These are phyloP conservation scores for Lodderomyces jiufengensis DNA, from an alignment of 1,139 yeast species.

Conservation along the genomic window DNA sequence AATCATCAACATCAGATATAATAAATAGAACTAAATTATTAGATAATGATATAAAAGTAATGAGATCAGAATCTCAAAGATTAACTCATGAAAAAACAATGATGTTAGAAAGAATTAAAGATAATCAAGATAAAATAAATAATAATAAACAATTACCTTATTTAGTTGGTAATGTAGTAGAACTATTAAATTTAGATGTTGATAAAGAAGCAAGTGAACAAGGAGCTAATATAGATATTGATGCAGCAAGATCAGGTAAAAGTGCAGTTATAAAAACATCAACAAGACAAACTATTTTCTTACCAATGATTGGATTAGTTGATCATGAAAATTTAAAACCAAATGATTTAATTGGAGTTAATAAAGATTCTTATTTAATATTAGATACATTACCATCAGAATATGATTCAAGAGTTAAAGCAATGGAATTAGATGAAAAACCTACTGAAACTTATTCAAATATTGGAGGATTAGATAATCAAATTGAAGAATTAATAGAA, in stretches of 20 bases:
- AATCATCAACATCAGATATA: conserved; percentile 78
- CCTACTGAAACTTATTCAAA: conserved; percentile 97
- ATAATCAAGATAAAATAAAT: conserved; percentile 93
- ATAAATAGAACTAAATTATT: conserved; percentile 80
- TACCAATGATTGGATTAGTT: conserved; percentile 93
- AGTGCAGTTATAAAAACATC: conserved; percentile 97
- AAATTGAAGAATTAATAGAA: conserved; percentile 95
- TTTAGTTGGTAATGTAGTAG: conserved; percentile 96
- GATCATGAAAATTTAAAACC: conserved; percentile 88
- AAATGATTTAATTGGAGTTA: conserved; percentile 95
- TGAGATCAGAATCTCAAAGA: conserved; percentile 89
- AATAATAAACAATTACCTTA: conserved; percentile 95
- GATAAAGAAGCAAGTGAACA: conserved; percentile 86
- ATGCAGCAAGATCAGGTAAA: conserved; percentile 90
- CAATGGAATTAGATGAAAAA: conserved; percentile 98
- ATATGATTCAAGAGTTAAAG: conserved; percentile 95
- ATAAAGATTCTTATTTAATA: conserved; percentile 91
- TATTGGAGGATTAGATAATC: conserved; percentile 97
- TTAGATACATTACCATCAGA: conserved; percentile 95
- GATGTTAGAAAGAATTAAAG: conserved; percentile 92
- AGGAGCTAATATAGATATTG: conserved; percentile 93
- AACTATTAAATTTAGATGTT: conserved; percentile 80
- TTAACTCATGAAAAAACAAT: conserved; percentile 88
- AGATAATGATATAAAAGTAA: conserved; percentile 94
- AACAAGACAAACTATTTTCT: conserved; percentile 93